Evolutionary conservation across 352 stramenopile species (phyloP).

Genomic region (Pythium folliculosum): DNA sequence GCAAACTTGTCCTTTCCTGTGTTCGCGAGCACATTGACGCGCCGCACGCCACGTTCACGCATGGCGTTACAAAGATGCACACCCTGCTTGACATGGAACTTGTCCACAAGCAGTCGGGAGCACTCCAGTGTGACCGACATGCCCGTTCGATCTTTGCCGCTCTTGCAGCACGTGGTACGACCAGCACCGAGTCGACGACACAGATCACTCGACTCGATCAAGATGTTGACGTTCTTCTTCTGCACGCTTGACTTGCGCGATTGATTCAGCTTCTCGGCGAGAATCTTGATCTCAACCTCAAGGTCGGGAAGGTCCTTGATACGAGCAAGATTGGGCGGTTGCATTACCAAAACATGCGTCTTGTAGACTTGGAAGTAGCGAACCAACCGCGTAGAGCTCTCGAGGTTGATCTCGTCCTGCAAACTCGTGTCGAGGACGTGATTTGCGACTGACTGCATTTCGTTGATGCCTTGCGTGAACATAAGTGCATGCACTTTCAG

Average conservation of each 20-base stretch:
- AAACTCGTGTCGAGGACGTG: constrained; percentile 79
- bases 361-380: constrained; percentile 82
- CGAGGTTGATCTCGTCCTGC: constrained; percentile 85
- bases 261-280: constrained; percentile 59
- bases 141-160: constrained; percentile 96
- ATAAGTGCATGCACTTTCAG: constrained; percentile 81
- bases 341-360: constrained; percentile 41
- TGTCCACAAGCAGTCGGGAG: constrained; percentile 88
- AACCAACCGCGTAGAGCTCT: constrained; percentile 67
- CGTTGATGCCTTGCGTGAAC: constrained; percentile 93
- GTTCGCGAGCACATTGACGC: constrained; percentile 85
- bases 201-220: constrained; percentile 86
- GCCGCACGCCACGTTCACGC: constrained; percentile 81
- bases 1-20: constrained; percentile 93
- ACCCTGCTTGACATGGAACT: constrained; percentile 87
- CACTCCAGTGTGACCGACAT: constrained; percentile 98
- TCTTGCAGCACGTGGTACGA: constrained; percentile 96
- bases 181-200: constrained; percentile 91
- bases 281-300: constrained; percentile 54
- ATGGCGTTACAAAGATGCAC: constrained; percentile 86
- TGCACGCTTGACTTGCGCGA: constrained; percentile 66
- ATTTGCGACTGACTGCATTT: constrained; percentile 93
- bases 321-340: constrained; percentile 20
- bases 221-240: constrained; percentile 87
- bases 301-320: constrained; percentile 50